phyloP scores from a whole-genome alignment of 2,329 filamentous ascomycete species.

The Coleophoma eucalyptorum region DNA sequence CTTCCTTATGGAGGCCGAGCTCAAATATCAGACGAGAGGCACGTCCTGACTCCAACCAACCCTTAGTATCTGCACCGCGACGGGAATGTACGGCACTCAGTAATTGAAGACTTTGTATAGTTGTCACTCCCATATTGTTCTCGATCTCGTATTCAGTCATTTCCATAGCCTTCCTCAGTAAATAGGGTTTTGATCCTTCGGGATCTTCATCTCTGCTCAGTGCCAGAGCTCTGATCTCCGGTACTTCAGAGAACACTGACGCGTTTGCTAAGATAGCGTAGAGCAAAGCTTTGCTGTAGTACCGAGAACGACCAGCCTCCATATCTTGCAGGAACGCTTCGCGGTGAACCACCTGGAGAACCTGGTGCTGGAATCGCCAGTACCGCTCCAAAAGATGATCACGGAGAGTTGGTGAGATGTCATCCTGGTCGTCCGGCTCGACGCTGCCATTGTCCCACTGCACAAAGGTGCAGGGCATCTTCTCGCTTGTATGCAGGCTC shows the following conservation, averaged over 20 bases:
- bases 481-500: neutral
- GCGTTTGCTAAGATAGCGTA: neutral
- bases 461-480: neutral
- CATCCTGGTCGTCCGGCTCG: neutral
- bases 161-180: neutral
- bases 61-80: neutral
- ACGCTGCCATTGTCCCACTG: neutral
- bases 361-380: neutral
- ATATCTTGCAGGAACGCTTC: conserved; percentile 1
- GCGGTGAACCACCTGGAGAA: neutral
- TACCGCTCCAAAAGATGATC: neutral
- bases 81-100: neutral
- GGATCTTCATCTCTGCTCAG: neutral
- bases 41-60: neutral
- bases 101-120: neutral
- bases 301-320: neutral
- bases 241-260: neutral
- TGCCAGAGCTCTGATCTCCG: neutral
- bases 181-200: neutral
- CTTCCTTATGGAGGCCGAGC: neutral
- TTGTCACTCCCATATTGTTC: neutral
- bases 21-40: neutral
- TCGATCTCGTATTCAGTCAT: neutral
- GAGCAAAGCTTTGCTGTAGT: conserved; percentile 1
- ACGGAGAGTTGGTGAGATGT: neutral